Percentiles rank a stretch among this genome's conserved stretches.
These are phyloP conservation scores for Spathaspora passalidarum DNA, from an alignment of 805 yeast species.

Conservation along the genomic window DNA sequence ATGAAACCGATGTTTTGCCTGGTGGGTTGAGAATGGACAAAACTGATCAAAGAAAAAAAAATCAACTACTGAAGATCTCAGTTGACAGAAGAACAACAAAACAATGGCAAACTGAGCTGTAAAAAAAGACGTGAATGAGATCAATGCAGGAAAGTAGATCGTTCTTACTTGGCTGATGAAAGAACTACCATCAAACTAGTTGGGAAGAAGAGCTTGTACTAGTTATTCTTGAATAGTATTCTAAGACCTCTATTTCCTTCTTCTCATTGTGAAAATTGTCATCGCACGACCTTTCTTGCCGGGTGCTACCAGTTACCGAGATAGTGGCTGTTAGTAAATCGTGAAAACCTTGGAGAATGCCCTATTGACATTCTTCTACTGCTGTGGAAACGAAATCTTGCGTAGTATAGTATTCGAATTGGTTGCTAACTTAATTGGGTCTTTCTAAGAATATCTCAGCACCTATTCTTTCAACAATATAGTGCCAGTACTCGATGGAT, in stretches of 20 bases:
- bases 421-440: too few relatives aligned
- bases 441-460: too few relatives aligned
- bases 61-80: background rate
- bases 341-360: too few relatives aligned
- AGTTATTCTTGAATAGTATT: background rate
- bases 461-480: too few relatives aligned
- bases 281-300: background rate
- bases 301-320: background rate
- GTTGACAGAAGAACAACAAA: background rate
- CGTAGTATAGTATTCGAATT: too few relatives aligned
- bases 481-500: too few relatives aligned
- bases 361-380: too few relatives aligned
- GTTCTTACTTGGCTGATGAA: background rate
- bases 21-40: background rate
- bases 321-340: too few relatives aligned
- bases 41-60: background rate
- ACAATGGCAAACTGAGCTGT: background rate
- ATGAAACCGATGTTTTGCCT: background rate
- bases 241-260: background rate
- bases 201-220: too few relatives aligned
- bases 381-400: too few relatives aligned
- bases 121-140: background rate
- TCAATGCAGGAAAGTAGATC: background rate
- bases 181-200: background rate
- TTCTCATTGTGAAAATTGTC: background rate